phyloP scores from a whole-genome alignment of 768 basidiomycete genomes.

The Candolleomyces eurysporus region DNA sequence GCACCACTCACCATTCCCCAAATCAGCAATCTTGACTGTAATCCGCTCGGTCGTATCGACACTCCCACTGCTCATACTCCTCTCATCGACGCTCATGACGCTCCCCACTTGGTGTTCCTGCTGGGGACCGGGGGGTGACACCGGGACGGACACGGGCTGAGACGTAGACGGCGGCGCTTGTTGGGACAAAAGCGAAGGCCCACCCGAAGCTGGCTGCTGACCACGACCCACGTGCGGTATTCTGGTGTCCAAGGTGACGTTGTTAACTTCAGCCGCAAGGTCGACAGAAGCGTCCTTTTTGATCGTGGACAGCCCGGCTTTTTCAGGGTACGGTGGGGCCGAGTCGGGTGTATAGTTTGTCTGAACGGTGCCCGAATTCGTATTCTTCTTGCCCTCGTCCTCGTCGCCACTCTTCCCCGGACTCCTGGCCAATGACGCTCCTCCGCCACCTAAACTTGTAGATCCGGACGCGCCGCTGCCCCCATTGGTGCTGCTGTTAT shows the following conservation, averaged over 20 bases:
- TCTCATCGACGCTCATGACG: background rate
- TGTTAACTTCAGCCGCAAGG: constrained; percentile 36
- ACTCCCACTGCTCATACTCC: background rate
- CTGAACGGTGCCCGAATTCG: too few species aligned
- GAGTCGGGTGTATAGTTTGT: too few species aligned
- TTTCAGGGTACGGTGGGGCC: constrained; percentile 8
- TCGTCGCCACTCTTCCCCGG: background rate
- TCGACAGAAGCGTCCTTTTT: constrained; percentile 29
- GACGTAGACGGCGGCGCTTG: constrained; percentile 47
- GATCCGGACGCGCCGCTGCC: constrained; percentile 1
- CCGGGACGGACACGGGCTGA: background rate
- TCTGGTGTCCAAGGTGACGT: constrained; percentile 36
- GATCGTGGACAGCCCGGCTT: constrained; percentile 15
- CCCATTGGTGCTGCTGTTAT: constrained; percentile 28
- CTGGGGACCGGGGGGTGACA: background rate
- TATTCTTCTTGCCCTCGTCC: background rate
- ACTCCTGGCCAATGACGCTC: too few species aligned
- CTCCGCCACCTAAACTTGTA: too few species aligned
- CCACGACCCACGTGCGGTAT: constrained; percentile 27
- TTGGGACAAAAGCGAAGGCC: constrained; percentile 75
- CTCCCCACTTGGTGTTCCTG: constrained; percentile 29
- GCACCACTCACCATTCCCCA: constrained; percentile 78
- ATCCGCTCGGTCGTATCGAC: constrained; percentile 47
- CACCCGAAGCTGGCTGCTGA: constrained; percentile 44
- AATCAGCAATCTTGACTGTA: constrained; percentile 98